phyloP scores from a whole-genome alignment of 257 asterid species.

The Anisodus tanguticus region DNA sequence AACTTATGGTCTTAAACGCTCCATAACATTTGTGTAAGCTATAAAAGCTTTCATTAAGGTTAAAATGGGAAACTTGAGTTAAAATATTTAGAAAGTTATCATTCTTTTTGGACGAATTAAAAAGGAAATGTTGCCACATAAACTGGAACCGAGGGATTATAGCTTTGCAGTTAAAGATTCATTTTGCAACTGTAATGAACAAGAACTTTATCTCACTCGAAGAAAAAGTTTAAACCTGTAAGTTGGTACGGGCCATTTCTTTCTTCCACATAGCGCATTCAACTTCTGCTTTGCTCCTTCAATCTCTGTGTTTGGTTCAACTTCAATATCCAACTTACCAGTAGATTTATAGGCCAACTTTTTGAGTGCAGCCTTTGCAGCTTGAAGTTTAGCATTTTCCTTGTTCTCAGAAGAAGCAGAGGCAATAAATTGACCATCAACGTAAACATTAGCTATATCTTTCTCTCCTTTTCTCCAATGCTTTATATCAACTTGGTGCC shows the following conservation, averaged over 20 bases:
- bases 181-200: background rate
- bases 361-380: slow-evolving; percentile 71
- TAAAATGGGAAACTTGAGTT: too few relatives aligned
- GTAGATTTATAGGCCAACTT: slow-evolving; percentile 38
- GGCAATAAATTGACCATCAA: slow-evolving; percentile 61
- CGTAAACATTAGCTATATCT: slow-evolving; percentile 55
- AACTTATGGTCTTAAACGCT: too few relatives aligned
- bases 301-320: slow-evolving; percentile 48
- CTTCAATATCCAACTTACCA: slow-evolving; percentile 28
- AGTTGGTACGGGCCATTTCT: slow-evolving; percentile 73
- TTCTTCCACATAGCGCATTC: slow-evolving; percentile 69
- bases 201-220: background rate
- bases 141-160: background rate
- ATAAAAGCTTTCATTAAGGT: too few relatives aligned
- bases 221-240: slow-evolving; percentile 55
- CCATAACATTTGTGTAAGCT: too few relatives aligned
- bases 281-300: slow-evolving; percentile 72
- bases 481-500: slow-evolving; percentile 56
- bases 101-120: background rate
- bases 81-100: background rate
- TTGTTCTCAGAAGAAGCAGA: slow-evolving; percentile 67
- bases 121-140: background rate
- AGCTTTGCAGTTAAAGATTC: background rate
- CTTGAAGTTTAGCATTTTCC: slow-evolving; percentile 77
- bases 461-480: slow-evolving; percentile 52